A percentile compares a stretch with the other conserved stretches of the same genome.
phyloP scores from a whole-genome alignment of 345 rosid genomes.

The Syzygium aqueum region DNA sequence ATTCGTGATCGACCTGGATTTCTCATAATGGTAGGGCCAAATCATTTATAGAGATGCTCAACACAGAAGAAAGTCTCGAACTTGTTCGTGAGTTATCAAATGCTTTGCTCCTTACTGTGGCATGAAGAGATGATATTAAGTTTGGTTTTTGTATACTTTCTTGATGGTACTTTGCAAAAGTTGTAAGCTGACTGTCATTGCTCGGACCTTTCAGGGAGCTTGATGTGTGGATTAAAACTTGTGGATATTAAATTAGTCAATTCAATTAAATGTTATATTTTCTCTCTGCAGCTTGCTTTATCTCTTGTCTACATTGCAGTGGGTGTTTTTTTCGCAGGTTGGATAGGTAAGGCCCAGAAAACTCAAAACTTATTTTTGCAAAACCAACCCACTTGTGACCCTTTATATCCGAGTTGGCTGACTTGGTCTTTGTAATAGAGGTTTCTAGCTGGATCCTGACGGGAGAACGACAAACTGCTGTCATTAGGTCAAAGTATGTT shows the following conservation, averaged over 20 bases:
- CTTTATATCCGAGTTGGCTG: not conserved
- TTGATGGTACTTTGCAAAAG: not conserved
- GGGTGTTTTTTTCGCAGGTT: conserved; percentile 88
- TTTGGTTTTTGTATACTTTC: not conserved
- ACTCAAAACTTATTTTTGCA: not conserved
- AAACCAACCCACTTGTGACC: not conserved
- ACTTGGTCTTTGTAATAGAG: conserved; percentile 56
- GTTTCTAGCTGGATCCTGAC: conserved; percentile 99
- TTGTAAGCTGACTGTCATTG: not conserved
- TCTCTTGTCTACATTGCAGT: conserved; percentile 72
- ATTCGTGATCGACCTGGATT: not conserved
- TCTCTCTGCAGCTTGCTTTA: conserved; percentile 66
- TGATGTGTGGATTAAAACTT: not conserved
- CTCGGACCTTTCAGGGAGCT: not conserved
- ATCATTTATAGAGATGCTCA: not conserved
- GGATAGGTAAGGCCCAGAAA: conserved; percentile 64
- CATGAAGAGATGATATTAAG: not conserved
- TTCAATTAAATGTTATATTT: not conserved
- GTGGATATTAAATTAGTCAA: not conserved
- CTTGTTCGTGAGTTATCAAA: not conserved
- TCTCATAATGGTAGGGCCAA: not conserved
- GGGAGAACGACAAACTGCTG: conserved; percentile 99
- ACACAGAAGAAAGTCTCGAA: not conserved
- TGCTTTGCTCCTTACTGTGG: not conserved
- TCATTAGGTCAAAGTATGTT: conserved; percentile 90